phyloP scores from a whole-genome alignment of 768 basidiomycete genomes.

The Boletus tylopilopsis region DNA sequence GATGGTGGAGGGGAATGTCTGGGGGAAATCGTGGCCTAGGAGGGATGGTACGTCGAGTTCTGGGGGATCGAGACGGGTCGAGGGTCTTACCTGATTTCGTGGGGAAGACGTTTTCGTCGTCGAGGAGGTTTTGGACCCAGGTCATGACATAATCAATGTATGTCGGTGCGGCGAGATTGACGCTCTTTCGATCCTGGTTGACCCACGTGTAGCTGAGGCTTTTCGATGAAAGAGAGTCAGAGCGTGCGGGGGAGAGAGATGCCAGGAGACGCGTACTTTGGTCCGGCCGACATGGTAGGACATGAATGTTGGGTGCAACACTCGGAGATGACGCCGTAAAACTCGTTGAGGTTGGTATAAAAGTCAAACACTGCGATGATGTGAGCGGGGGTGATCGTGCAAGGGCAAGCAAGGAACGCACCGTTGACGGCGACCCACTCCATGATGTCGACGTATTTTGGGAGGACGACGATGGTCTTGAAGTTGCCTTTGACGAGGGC shows the following conservation, averaged over 20 bases:
- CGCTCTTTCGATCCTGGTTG: slow-evolving; percentile 85
- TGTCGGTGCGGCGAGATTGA: slow-evolving; percentile 86
- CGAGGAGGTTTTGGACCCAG: slow-evolving; percentile 89
- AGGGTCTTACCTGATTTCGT: slow-evolving; percentile 79
- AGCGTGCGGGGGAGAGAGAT: neutral
- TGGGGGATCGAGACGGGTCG: neutral
- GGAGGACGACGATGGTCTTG: slow-evolving; percentile 95
- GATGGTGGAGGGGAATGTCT: slow-evolving; percentile 81
- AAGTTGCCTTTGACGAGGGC: slow-evolving; percentile 97
- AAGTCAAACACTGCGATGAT: slow-evolving; percentile 81
- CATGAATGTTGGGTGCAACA: slow-evolving; percentile 88
- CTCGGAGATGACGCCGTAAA: slow-evolving; percentile 92
- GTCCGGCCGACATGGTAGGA: slow-evolving; percentile 89
- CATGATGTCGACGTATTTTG: slow-evolving; percentile 93
- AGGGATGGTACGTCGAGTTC: neutral
- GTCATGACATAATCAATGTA: slow-evolving; percentile 99
- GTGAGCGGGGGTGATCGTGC: neutral
- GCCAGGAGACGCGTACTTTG: slow-evolving; percentile 55
- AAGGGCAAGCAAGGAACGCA: slow-evolving; percentile 39
- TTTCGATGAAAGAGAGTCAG: neutral
- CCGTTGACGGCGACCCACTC: slow-evolving; percentile 97
- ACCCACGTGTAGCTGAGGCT: slow-evolving; percentile 96
- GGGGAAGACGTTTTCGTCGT: slow-evolving; percentile 93
- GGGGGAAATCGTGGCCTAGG: slow-evolving; percentile 82
- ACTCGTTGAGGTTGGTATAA: slow-evolving; percentile 95